Conservation (phyloP, 352 stramenopile genomes). For the Elongisporangium anandrum region DNA sequence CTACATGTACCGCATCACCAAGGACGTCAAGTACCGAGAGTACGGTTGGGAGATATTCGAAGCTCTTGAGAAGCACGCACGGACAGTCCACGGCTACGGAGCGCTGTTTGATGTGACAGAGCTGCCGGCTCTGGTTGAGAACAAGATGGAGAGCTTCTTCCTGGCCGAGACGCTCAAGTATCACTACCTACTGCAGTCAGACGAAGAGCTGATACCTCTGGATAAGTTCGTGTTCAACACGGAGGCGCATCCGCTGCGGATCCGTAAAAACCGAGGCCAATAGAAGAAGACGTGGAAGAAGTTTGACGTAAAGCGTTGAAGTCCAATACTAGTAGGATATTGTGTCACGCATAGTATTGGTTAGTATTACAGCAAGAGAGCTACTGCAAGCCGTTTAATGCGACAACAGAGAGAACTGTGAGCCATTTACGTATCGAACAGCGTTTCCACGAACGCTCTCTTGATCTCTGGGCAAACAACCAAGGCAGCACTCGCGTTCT, state of each 20-base stretch:
- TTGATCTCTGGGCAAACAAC: too few species aligned
- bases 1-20: slow-evolving; percentile 90
- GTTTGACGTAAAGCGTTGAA: background rate
- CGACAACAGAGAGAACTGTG: too few species aligned
- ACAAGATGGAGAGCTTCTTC: slow-evolving; percentile 87
- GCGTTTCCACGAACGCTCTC: too few species aligned
- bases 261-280: slow-evolving; percentile 8
- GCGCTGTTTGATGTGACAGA: slow-evolving; percentile 25
- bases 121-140: slow-evolving; percentile 17
- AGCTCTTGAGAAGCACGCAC: slow-evolving; percentile 87
- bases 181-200: slow-evolving; percentile 82
- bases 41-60: slow-evolving; percentile 93
- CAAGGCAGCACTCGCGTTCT: too few species aligned
- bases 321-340: too few species aligned
- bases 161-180: slow-evolving; percentile 93
- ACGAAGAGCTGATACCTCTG: slow-evolving; percentile 64
- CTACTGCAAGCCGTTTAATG: too few species aligned
- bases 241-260: slow-evolving; percentile 84
- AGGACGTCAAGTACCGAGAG: slow-evolving; percentile 87
- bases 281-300: background rate
- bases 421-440: too few species aligned
- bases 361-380: too few species aligned
- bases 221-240: slow-evolving; percentile 93
- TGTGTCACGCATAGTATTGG: too few species aligned
- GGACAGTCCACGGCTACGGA: slow-evolving; percentile 81